Evolutionary conservation across 192 early-diverging fungal species (phyloP), one percentile per base, ranked within the genome.

Genomic region (Backusella luteola): DNA sequence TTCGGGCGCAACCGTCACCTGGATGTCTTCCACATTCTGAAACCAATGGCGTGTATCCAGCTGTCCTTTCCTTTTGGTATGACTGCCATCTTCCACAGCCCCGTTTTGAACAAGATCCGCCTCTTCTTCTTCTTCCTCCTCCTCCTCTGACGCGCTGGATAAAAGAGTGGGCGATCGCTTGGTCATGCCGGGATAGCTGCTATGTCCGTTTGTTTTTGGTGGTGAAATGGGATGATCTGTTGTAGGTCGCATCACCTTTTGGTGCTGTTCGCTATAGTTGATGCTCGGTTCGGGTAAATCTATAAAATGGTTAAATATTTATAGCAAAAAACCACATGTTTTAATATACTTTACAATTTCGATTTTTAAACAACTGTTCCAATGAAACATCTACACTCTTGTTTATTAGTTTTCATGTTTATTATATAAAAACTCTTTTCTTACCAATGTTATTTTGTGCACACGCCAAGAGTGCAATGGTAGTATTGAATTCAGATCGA

Each of bases 391-490:
- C 84, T 85, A 41, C 42, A 35, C 29, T 63, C 9, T 63, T 34
- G 26, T 63, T n/a, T n/a, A 39, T 29, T 39, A 63, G 66, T 4
- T 7, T 7, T 8, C 32, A 7, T 23, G 38, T 12, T 29, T 71
- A 35, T 66, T 26, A 44, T 44, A 44, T 32, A 32, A 32, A 32
- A 4, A 19, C 7, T 14, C 56, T 6, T 73, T n/a, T 17, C 21
- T 73, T 81, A 86, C 85, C 81, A 86, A 93, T 92, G 83, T 92
- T 88, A 79, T 94, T 92, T 75, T 94, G 93, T 9, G 92, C 92
- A 73, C 92, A 81, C 4, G 87, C 91, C 1, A 88, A 77, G 66
- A 94, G 81, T 9, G 91, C 93, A 66, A 94, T 80, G 4, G 92
- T 89, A 59, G 89, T 79, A 68, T 91, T 91, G 80, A 92, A 93